Conservation (phyloP, 73 alveolate species). For the Loxodes magnus region DNA sequence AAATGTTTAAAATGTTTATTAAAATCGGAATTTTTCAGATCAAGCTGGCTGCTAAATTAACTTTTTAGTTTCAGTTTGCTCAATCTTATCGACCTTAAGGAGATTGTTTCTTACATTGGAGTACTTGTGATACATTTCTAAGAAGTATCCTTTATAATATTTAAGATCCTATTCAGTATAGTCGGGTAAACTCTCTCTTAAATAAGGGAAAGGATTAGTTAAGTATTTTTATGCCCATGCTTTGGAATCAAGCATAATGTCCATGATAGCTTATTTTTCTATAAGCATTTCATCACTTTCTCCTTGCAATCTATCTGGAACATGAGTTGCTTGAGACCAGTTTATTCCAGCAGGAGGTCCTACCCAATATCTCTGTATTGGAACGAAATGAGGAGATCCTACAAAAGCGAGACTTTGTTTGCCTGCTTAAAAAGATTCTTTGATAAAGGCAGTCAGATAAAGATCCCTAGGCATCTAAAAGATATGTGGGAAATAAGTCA, state of each 20-base stretch:
- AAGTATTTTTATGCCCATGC: slow-evolving; percentile 79
- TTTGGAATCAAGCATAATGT: slow-evolving; percentile 64
- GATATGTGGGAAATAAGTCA: slow-evolving; percentile 66
- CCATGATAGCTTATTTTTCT: slow-evolving; percentile 73
- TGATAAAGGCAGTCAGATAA: slow-evolving; percentile 70
- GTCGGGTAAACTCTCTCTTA: slow-evolving; percentile 49
- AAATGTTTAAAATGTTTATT: no score
- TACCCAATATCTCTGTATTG: slow-evolving; percentile 72
- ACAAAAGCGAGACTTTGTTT: slow-evolving; percentile 45
- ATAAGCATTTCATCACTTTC: slow-evolving; percentile 82
- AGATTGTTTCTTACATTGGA: no score
- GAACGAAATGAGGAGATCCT: slow-evolving; percentile 72
- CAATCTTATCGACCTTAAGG: no score
- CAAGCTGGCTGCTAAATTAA: no score
- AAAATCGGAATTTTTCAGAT: no score
- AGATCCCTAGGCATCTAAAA: slow-evolving; percentile 76
- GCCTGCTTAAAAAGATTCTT: slow-evolving; percentile 56
- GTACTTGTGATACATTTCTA: no score
- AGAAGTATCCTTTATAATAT: slow-evolving; percentile 40
- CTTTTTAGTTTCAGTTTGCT: no score
- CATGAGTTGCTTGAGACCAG: slow-evolving; percentile 62
- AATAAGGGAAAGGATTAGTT: slow-evolving; percentile 72
- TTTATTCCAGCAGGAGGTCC: slow-evolving; percentile 87
- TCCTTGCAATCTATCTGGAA: slow-evolving; percentile 55
- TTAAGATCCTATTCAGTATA: slow-evolving; percentile 28